Base-by-base conservation (phyloP, 768 basidiomycete genomes). In the Naganishia friedmannii region DNA sequence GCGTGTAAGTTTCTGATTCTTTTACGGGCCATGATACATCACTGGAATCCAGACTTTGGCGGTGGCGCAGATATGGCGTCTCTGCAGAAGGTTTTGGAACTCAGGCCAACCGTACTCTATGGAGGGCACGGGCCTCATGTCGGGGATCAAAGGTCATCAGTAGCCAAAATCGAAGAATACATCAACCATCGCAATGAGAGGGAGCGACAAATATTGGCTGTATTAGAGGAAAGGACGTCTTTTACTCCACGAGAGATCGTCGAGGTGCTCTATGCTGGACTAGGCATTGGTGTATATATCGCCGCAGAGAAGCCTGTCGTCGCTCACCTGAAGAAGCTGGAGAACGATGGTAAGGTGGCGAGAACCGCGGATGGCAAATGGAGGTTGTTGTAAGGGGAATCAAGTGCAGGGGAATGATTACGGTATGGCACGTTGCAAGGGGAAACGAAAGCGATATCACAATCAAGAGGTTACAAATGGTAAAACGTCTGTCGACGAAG, bases 171-270 rank as follows among this genome's bases (percentile, higher is more conserved):
- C 32, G 45, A 53, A 17, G 53, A 65, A 60, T 70, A 70, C n/a
- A 70, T 70, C 37, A 8, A 53, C 7, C 69, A 70, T 70, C 58
- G 69, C 6, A 53, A 65, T 34, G 58, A 70, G 37, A 60, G 69
- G 29, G 69, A 70, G 51, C n/a, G 17, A 9, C 60, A 70, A 21
- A 65, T 70, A n/a, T 12, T 65, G 2, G 9, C 19, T 21, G 42
- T 31, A 6, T 53, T 70, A 9, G 21, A 56, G 26, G 8, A 37
- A 15, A 54, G 15, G 3, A 32, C 29, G 13, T 2, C 39, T 4
- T 28, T 53, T 31, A 70, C 51, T 15, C 10, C 53, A 28, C 32
- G 34, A 26, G 51, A 70, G 4, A 48, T 70, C 23, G 69, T 65
- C 32, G 53, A 65, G 34, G 29, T 39, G 34, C 34, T 70, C 10